Base-by-base conservation (phyloP, 139 green algal species). In the Tetratostichococcus sp. region DNA sequence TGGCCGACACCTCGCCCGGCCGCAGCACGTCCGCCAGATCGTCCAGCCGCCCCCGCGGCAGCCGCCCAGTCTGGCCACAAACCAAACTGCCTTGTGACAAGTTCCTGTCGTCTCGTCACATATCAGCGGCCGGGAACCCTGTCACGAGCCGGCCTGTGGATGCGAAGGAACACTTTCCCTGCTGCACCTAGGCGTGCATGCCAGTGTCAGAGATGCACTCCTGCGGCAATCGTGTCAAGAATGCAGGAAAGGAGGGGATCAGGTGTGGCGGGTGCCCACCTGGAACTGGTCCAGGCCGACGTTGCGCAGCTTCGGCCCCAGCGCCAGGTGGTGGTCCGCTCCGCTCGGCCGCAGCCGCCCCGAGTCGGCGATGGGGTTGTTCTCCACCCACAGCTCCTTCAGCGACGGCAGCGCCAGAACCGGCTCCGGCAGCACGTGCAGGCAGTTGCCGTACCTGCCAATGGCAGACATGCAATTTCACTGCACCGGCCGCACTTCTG, bases 361-460 rank as follows among this genome's bases (percentile, higher is more conserved):
- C 11, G 50, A 23, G 50, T 62, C 50, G 50, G 11, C 50, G 30
- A 97, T 70, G 1, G 91, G 89, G 77, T 95, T 96, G 66, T 84
- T 88, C 74, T 97, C 92, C 43, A 91, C 43, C 91, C 91, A 97
- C 17, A 91, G 28, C 50, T 32, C 73, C 50, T 62, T 62, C 14
- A 62, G 50, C n/a, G 30, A 69, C 28, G 43, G 26, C 65, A 71
- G 79, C 71, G 69, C 59, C n/a, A 83, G 72, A 19, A 82, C 71
- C 3, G 3, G 21, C 5, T 77, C 4, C 0, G 83, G 71, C 3
- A 90, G 43, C 65, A n/a, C 30, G 11, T 67, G 28, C 35, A 90
- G 70, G 35, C 69, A 67, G 78, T 89, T 89, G 75, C 85, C 83
- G 34, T 89, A 88, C 50, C 50, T 62, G 50, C 14, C 11, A 17